Conservation (phyloP, 768 basidiomycete species). For the Cystobasidium tubakii region DNA sequence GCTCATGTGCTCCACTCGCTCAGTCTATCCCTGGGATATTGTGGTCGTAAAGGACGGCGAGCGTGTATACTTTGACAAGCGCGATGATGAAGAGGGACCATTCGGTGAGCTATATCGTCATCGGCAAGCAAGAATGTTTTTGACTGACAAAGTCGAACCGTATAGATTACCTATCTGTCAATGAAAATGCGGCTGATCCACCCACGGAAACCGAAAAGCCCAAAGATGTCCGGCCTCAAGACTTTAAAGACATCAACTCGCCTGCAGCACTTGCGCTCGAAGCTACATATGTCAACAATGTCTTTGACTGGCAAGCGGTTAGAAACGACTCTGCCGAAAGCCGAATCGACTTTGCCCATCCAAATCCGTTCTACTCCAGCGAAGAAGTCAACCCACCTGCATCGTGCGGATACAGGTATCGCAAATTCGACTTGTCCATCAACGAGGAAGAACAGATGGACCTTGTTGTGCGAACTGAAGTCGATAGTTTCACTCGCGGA, state of each 20-base stretch:
- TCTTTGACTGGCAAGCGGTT: constrained; percentile 94
- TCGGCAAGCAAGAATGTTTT: not conserved
- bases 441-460: constrained; percentile 74
- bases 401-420: constrained; percentile 92
- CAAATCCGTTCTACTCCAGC: constrained; percentile 91
- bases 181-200: constrained; percentile 95
- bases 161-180: constrained; percentile 81
- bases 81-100: constrained; percentile 74
- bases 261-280: constrained; percentile 89
- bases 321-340: constrained; percentile 60
- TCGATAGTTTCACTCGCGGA: constrained; percentile 71
- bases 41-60: constrained; percentile 88
- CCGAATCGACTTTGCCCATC: constrained; percentile 67
- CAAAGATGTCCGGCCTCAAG: constrained; percentile 52
- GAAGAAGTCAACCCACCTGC: constrained; percentile 93
- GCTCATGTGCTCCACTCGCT: constrained; percentile 90
- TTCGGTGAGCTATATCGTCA: constrained; percentile 56
- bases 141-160: not conserved
- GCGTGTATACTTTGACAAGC: constrained; percentile 92
- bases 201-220: constrained; percentile 68
- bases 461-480: constrained; percentile 89
- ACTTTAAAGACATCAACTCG: constrained; percentile 69
- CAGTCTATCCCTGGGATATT: constrained; percentile 98
- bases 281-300: constrained; percentile 98
- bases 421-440: constrained; percentile 85